Evolutionary conservation across 352 stramenopile species (phyloP).

Genomic region (Phytophthora parvispora): DNA sequence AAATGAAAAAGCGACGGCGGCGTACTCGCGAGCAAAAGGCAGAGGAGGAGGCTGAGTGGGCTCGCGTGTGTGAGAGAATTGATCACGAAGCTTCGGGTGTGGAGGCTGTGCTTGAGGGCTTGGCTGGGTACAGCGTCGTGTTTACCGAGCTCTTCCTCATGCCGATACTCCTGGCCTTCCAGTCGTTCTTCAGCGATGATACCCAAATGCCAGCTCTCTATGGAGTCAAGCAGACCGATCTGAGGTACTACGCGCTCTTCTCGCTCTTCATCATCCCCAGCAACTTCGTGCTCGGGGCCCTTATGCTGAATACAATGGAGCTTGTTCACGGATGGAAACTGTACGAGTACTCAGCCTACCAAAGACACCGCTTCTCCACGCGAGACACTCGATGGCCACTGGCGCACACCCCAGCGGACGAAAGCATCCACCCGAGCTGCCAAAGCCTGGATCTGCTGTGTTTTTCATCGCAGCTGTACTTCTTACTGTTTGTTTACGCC

Average conservation of each 20-base stretch:
- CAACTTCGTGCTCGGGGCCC: constrained; percentile 94
- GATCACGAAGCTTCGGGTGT: constrained; percentile 94
- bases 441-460: constrained; percentile 97
- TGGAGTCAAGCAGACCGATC: constrained; percentile 93
- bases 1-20: constrained; percentile 72
- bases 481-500: constrained; percentile 88
- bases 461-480: constrained; percentile 96
- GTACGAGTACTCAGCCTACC: constrained; percentile 98
- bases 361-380: constrained; percentile 96
- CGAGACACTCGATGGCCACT: constrained; percentile 96
- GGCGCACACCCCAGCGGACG: constrained; percentile 75
- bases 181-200: constrained; percentile 92
- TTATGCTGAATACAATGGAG: constrained; percentile 97
- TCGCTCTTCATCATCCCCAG: constrained; percentile 96
- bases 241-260: constrained; percentile 97
- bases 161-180: constrained; percentile 90
- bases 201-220: constrained; percentile 95
- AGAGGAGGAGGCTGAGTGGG: constrained; percentile 93
- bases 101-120: constrained; percentile 94
- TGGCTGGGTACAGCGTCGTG: constrained; percentile 93
- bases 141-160: constrained; percentile 91
- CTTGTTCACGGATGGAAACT: constrained; percentile 98
- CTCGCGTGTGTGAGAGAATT: constrained; percentile 95
- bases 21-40: constrained; percentile 95
- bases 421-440: constrained; percentile 94